Percentiles rank a stretch among this genome's conserved stretches.
Evolutionary conservation across 2,329 filamentous ascomycete species (phyloP).

Genomic region (Tolypocladium album): DNA sequence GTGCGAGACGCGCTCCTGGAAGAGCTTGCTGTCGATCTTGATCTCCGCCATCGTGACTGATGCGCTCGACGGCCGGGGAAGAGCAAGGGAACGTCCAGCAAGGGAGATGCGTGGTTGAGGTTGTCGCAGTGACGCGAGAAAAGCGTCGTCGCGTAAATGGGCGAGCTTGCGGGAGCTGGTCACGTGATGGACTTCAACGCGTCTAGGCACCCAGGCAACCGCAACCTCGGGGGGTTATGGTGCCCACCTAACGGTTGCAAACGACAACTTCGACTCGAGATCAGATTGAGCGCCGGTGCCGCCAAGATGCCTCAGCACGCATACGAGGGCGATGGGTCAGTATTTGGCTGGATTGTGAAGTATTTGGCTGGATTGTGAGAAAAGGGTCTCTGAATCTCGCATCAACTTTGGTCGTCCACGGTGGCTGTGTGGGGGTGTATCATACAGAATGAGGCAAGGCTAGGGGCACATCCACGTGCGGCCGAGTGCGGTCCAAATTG

Average conservation of each 20-base stretch:
- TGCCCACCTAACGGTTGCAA: neutral
- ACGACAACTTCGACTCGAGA: neutral
- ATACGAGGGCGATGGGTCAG: no score
- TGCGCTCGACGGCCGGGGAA: conserved; percentile 16
- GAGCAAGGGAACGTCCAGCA: conserved; percentile 2
- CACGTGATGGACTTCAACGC: conserved; percentile 23
- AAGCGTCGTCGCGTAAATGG: conserved; percentile 32
- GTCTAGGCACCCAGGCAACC: conserved; percentile 2
- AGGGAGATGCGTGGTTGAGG: conserved; percentile 9
- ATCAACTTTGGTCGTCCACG: neutral
- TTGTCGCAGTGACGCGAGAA: conserved; percentile 25
- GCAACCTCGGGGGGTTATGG: neutral
- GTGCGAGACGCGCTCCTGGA: conserved; percentile 84
- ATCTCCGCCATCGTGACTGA: conserved; percentile 61
- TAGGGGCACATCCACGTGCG: neutral
- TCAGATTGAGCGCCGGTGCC: neutral
- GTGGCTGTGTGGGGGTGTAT: neutral
- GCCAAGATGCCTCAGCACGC: neutral
- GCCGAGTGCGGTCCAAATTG: no score
- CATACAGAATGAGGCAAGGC: neutral
- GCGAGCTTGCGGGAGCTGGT: conserved; percentile 11
- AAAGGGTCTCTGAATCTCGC: neutral
- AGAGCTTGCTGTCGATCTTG: conserved; percentile 86
- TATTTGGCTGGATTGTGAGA: no score
- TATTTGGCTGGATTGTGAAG: no score